Percentiles rank a stretch among this genome's conserved stretches.
phyloP scores from a whole-genome alignment of 2,329 filamentous ascomycete species.

The Aureobasidium lini region DNA sequence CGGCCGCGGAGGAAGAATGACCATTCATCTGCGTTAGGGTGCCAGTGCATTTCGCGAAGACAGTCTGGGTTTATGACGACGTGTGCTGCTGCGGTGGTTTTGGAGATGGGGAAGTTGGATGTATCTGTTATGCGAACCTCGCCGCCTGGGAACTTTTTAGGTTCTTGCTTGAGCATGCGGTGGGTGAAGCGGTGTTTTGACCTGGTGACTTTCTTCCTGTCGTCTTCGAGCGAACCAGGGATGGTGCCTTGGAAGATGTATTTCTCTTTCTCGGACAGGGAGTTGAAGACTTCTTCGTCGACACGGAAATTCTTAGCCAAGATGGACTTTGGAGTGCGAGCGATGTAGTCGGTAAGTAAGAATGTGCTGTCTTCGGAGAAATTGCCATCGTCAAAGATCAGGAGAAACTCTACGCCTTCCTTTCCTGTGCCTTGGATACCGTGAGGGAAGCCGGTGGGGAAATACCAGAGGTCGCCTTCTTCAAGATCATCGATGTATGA shows the following conservation, averaged over 20 bases:
- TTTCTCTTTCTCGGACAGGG: slow-evolving; percentile 59
- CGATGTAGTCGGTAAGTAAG: slow-evolving; percentile 63
- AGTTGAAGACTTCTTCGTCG: slow-evolving; percentile 60
- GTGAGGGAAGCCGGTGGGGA: slow-evolving; percentile 69
- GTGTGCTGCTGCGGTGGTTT: slow-evolving; percentile 65
- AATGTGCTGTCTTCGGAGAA: slow-evolving; percentile 64
- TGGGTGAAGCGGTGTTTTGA: slow-evolving; percentile 64
- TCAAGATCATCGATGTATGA: slow-evolving; percentile 70
- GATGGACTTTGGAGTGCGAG: slow-evolving; percentile 62
- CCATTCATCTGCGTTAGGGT: slow-evolving; percentile 41
- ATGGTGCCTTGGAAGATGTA: slow-evolving; percentile 69
- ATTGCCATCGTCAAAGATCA: slow-evolving; percentile 54
- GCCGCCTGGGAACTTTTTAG: slow-evolving; percentile 59
- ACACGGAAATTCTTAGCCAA: slow-evolving; percentile 70
- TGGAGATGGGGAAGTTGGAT: slow-evolving; percentile 66
- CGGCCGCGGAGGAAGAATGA: slow-evolving; percentile 68
- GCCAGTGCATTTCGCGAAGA: slow-evolving; percentile 76
- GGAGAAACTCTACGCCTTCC: slow-evolving; percentile 56
- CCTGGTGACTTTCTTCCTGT: slow-evolving; percentile 57
- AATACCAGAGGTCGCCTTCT: slow-evolving; percentile 75
- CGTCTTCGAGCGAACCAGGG: slow-evolving; percentile 58
- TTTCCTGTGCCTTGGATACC: slow-evolving; percentile 59
- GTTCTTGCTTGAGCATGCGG: slow-evolving; percentile 62
- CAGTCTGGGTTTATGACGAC: slow-evolving; percentile 64
- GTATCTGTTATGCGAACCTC: slow-evolving; percentile 68